phyloP scores from a whole-genome alignment of 306 rosid genomes.

The Fagus crenata region DNA sequence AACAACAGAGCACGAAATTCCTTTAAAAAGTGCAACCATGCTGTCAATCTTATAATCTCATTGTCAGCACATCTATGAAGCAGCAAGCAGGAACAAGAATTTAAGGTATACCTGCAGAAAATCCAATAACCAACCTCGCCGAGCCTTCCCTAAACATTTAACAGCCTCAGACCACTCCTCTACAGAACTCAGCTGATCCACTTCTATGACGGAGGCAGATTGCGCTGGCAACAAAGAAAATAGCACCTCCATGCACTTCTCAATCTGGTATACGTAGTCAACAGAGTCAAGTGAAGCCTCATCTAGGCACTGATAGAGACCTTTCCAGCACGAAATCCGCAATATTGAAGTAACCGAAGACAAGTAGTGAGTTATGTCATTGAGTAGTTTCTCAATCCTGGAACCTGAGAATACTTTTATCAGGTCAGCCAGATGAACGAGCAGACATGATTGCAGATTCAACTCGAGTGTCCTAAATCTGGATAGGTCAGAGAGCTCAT shows the following conservation, averaged over 20 bases:
- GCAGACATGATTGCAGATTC: constrained; percentile 67
- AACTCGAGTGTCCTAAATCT: constrained; percentile 74
- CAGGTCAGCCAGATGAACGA: constrained; percentile 72
- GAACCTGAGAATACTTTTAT: constrained; percentile 74
- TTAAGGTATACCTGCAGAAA: constrained; percentile 60
- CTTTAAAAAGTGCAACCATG: not conserved
- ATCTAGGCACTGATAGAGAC: constrained; percentile 67
- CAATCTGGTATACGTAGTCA: constrained; percentile 54
- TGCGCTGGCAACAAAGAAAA: constrained; percentile 67
- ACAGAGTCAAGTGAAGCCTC: constrained; percentile 64
- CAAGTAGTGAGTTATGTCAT: constrained; percentile 55
- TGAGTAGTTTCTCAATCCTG: constrained; percentile 68
- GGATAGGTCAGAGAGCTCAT: constrained; percentile 79
- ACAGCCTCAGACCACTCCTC: constrained; percentile 81
- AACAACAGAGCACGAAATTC: not conserved
- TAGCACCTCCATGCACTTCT: constrained; percentile 77
- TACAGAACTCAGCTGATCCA: constrained; percentile 30
- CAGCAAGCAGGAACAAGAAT: not conserved
- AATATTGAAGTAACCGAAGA: constrained; percentile 54
- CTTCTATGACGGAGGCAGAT: constrained; percentile 27
- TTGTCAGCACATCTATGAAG: not conserved
- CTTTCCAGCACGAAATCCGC: constrained; percentile 83
- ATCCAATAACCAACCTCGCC: constrained; percentile 60
- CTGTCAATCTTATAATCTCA: not conserved
- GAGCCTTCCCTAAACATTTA: constrained; percentile 82